These are phyloP conservation scores for Pelargonium citronellum DNA, from an alignment of 441 rosid species.

Conservation along the genomic window DNA sequence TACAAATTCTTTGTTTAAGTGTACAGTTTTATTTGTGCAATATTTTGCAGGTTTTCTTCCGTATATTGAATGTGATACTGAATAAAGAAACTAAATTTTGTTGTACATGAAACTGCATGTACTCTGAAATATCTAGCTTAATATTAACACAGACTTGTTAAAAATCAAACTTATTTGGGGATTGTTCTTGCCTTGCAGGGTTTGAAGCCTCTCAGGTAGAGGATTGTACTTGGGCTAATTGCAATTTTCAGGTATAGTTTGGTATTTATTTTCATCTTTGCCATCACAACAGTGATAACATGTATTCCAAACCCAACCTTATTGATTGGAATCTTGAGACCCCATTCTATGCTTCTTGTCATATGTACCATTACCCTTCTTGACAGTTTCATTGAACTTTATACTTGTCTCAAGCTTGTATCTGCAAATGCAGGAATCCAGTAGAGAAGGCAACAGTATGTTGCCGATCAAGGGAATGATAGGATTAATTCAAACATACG, in stretches of 20 bases:
- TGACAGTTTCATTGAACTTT: too few relatives aligned
- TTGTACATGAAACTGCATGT: not conserved
- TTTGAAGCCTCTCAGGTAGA: constrained; percentile 70
- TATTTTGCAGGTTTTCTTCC: not conserved
- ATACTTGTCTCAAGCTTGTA: too few relatives aligned
- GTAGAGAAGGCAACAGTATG: too few relatives aligned
- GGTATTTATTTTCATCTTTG: too few relatives aligned
- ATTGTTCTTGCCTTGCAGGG: constrained; percentile 40
- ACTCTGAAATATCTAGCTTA: not conserved
- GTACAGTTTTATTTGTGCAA: not conserved
- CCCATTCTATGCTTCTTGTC: too few relatives aligned
- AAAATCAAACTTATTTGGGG: not conserved
- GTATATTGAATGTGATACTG: not conserved
- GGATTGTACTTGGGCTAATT: constrained; percentile 3
- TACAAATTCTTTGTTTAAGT: not conserved
- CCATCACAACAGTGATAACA: too few relatives aligned
- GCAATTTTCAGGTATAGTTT: not conserved
- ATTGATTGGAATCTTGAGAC: too few relatives aligned
- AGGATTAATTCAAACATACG: too few relatives aligned
- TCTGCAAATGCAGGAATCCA: too few relatives aligned
- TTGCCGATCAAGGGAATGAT: too few relatives aligned
- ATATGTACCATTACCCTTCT: too few relatives aligned
- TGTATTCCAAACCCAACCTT: too few relatives aligned
- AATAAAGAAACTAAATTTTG: not conserved
- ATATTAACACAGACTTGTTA: not conserved